Percentiles rank a stretch among this genome's conserved stretches.
These are phyloP conservation scores for Cymbidium sinense DNA, from an alignment of 106 monocot species.

Conservation along the genomic window DNA sequence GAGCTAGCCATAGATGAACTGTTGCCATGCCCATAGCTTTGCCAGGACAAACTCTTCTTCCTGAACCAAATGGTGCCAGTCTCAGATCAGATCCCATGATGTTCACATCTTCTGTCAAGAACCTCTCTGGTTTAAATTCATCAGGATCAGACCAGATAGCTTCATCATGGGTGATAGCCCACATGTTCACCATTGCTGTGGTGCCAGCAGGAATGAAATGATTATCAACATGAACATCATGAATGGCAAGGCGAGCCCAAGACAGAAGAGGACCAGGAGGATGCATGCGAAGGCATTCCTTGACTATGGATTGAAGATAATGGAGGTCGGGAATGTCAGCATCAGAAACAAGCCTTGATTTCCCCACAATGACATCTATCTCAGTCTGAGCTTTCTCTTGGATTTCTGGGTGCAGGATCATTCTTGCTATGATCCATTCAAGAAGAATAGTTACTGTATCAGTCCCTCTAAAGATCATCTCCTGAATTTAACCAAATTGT, in stretches of 20 bases:
- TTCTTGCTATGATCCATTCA: conserved; percentile 22
- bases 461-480: conserved; percentile 27
- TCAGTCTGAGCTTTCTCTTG: conserved; percentile 10
- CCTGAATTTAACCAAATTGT: conserved; percentile 8
- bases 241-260: conserved; percentile 20
- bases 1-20: conserved; percentile 22
- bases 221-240: conserved; percentile 11
- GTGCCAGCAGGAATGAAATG: conserved; percentile 21
- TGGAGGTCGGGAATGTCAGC: conserved; percentile 13
- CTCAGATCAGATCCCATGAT: conserved; percentile 18
- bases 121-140: conserved; percentile 20
- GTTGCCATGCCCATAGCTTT: conserved; percentile 22
- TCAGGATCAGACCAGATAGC: conserved; percentile 1
- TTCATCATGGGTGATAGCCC: conserved; percentile 20
- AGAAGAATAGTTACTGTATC: conserved; percentile 22
- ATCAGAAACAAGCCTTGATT: conserved; percentile 4
- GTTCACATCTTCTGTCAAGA: conserved; percentile 11
- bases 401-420: conserved; percentile 16
- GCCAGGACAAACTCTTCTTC: conserved; percentile 24
- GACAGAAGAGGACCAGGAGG: conserved; percentile 29
- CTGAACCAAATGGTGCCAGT: conserved; percentile 20
- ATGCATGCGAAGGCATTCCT: conserved; percentile 18
- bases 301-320: conserved; percentile 17
- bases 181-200: conserved; percentile 32
- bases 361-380: not conserved